phyloP scores from a whole-genome alignment of 352 stramenopile genomes.

The Globisporangium cystogenes region DNA sequence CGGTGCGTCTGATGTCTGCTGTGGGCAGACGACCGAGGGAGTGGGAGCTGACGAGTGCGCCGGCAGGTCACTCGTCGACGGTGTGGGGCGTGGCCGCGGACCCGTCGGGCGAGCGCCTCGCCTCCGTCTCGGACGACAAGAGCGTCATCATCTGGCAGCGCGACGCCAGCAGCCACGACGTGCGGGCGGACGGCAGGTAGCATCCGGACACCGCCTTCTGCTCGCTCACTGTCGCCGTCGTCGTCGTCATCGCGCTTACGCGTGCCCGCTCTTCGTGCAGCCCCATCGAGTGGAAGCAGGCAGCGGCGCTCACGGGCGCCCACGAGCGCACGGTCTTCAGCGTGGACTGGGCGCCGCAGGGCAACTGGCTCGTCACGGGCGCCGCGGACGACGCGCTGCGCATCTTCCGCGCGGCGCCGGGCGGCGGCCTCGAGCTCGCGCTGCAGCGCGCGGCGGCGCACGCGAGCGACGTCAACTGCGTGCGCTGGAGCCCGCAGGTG shows the following conservation, averaged over 20 bases:
- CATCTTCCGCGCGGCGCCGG: constrained; percentile 61
- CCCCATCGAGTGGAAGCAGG: constrained; percentile 80
- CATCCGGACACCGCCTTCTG: not conserved
- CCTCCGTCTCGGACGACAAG: constrained; percentile 90
- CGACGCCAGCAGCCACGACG: constrained; percentile 53
- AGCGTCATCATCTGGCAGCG: constrained; percentile 91
- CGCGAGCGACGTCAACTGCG: constrained; percentile 76
- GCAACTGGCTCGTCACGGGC: constrained; percentile 86
- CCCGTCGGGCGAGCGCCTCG: constrained; percentile 69
- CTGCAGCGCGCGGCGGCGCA: constrained; percentile 56
- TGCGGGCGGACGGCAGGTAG: constrained; percentile 41
- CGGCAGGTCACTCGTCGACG: constrained; percentile 89
- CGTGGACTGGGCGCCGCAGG: constrained; percentile 88
- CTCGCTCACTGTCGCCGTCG: not conserved
- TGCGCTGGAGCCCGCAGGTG: constrained; percentile 55
- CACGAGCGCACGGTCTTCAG: constrained; percentile 91
- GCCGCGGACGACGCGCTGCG: constrained; percentile 90
- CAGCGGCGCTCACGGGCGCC: constrained; percentile 67
- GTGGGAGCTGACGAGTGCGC: too few species aligned
- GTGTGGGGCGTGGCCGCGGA: constrained; percentile 92
- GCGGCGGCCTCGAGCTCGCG: constrained; percentile 55
- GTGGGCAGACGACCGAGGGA: not conserved
- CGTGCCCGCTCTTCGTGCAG: too few species aligned
- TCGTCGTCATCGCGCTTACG: not conserved
- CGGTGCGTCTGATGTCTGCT: constrained; percentile 22